Conservation (phyloP, 2,329 filamentous ascomycete genomes). For the Neocucurbitaria cava region DNA sequence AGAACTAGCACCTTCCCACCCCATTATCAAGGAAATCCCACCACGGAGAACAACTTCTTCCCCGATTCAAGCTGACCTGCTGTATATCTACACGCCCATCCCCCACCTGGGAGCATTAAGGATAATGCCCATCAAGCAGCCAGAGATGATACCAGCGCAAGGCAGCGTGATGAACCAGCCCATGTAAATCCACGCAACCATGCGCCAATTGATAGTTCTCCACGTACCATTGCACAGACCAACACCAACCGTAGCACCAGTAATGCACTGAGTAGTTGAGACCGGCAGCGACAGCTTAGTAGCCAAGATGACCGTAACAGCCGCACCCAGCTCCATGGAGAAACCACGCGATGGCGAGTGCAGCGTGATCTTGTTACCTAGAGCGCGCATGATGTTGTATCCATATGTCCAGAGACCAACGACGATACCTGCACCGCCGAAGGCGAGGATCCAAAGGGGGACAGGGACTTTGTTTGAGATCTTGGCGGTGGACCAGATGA, state of each 20-base stretch:
- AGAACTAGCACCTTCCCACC: background rate
- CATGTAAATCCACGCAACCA: constrained; percentile 52
- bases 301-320: constrained; percentile 69
- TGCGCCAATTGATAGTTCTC: constrained; percentile 54
- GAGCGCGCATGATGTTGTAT: constrained; percentile 69
- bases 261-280: constrained; percentile 66
- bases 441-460: constrained; percentile 65
- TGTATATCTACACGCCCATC: constrained; percentile 17
- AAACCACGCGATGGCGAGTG: constrained; percentile 65
- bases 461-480: constrained; percentile 59
- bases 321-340: constrained; percentile 53
- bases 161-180: constrained; percentile 56
- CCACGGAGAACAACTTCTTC: background rate
- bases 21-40: background rate
- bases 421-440: constrained; percentile 59
- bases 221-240: constrained; percentile 42
- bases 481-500: constrained; percentile 61
- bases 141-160: constrained; percentile 58
- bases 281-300: constrained; percentile 63
- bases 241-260: constrained; percentile 42
- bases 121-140: constrained; percentile 67
- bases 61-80: background rate
- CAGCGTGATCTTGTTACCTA: constrained; percentile 60
- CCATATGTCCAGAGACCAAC: constrained; percentile 69
- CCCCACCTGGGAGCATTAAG: constrained; percentile 62